A percentile compares a stretch with the other conserved stretches of the same genome.
phyloP scores from a whole-genome alignment of 257 asterid species.

The Leonotis leonurus region DNA sequence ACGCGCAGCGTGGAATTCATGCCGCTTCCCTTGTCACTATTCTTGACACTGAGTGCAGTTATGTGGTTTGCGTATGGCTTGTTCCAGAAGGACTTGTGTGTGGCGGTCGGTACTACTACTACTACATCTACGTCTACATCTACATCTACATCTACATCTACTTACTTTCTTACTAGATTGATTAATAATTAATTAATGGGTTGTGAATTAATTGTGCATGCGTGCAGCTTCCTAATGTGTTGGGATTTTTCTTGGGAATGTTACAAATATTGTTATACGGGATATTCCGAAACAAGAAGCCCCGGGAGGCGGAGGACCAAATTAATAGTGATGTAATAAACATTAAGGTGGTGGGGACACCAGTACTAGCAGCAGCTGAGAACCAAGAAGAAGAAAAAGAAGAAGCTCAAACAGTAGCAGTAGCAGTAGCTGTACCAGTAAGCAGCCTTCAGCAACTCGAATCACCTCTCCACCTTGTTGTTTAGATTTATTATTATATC shows the following conservation, averaged over 20 bases:
- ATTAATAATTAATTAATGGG: not conserved
- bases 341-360: constrained; percentile 29
- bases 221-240: constrained; percentile 56
- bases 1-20: constrained; percentile 80
- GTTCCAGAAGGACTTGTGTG: constrained; percentile 35
- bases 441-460: constrained; percentile 23
- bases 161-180: no score
- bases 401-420: no score
- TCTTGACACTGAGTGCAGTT: constrained; percentile 71
- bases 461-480: constrained; percentile 27
- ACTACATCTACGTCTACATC: no score
- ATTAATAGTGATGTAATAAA: not conserved
- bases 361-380: not conserved
- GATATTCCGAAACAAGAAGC: constrained; percentile 37
- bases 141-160: no score
- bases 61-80: constrained; percentile 79
- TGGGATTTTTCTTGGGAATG: constrained; percentile 65
- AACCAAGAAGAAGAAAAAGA: no score
- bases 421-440: constrained; percentile 11
- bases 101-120: constrained; percentile 31
- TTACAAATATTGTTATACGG: constrained; percentile 61
- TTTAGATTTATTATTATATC: not conserved
- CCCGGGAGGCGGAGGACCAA: not conserved
- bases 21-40: constrained; percentile 68
- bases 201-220: not conserved